Base-by-base conservation (phyloP, 2,329 filamentous ascomycete genomes). In the Apiospora phragmitis region DNA sequence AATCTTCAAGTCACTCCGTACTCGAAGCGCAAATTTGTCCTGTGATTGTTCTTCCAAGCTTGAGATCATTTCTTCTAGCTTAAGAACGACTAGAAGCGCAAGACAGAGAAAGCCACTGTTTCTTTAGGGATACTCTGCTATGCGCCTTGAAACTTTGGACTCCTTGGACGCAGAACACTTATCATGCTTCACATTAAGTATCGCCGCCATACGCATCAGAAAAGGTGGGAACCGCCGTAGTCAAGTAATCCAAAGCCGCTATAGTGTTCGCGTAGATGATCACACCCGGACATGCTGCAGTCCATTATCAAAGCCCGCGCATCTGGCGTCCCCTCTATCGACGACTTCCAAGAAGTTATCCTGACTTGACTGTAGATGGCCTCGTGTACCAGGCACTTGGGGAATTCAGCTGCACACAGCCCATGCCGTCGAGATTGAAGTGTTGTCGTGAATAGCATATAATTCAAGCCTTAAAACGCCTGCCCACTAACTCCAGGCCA, bases 401-500 rank as follows among this genome's bases (percentile, higher is more conserved):
- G 12, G 29, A 51, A 11, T 24, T 26, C 42, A 21, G 7, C 6
- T 21, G 51, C 29, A 59, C 29, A 9, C 21, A 35, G 29, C 7
- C 51, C 18, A 21, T 59, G 29, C 21, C 32, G 32, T 62, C 18
- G 55, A 62, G 21, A 24, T 29, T n/a, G 55, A 62, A 38, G 8
- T 24, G 9, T 62, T 32, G 55, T 62, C 21, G 55, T n/a, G 32
- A 62, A 38, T 62, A 62, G 32, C 32, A 38, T 62, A 18, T n/a
- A 62, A 62, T 62, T 62, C 32, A n/a, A 62, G 32, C 32, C 35
- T 38, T 24, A 16, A 38, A 62, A 62, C 55, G 55, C 55, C 55
- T 32, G 55, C 55, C 55, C 55, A 38, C 21, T 62, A 62, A 62
- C 55, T 62, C 55, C 55, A 62, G 32, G 55, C 55, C 55, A 62